Conservation (phyloP, 2,329 filamentous ascomycete genomes). For the Diaporthe vaccinii region DNA sequence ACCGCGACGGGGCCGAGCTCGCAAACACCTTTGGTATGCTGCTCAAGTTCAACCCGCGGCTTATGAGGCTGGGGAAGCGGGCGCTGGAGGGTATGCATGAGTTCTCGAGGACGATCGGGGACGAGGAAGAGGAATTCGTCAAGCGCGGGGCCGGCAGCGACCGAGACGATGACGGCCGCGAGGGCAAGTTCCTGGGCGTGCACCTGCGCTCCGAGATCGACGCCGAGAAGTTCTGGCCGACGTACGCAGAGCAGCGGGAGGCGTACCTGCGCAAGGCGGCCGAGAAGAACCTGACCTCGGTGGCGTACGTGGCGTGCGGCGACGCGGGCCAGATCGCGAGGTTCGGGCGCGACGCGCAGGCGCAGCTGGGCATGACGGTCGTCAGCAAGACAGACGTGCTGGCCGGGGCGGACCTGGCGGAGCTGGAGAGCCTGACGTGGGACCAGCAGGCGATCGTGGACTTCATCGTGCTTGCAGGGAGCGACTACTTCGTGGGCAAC, state of each 20-base stretch:
- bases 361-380: constrained; percentile 51
- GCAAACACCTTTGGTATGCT: constrained; percentile 58
- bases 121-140: background rate
- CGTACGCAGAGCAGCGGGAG: constrained; percentile 57
- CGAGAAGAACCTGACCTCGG: constrained; percentile 45
- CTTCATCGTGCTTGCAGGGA: constrained; percentile 55
- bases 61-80: constrained; percentile 56
- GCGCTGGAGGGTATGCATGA: constrained; percentile 53
- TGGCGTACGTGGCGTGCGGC: constrained; percentile 61
- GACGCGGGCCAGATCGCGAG: constrained; percentile 57
- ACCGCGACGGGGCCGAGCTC: constrained; percentile 62
- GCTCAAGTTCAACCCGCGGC: constrained; percentile 56
- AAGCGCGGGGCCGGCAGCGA: background rate
- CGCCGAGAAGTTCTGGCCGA: constrained; percentile 60
- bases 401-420: constrained; percentile 44
- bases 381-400: constrained; percentile 56
- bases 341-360: constrained; percentile 51
- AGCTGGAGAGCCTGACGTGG: constrained; percentile 56
- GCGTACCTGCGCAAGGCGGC: constrained; percentile 55
- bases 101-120: constrained; percentile 43
- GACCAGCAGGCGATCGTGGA: constrained; percentile 61
- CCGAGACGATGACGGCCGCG: background rate
- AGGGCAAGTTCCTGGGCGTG: constrained; percentile 54
- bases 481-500: constrained; percentile 58
- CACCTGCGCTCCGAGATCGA: constrained; percentile 63